Evolutionary conservation across 1,284 basidiomycete species (phyloP).

Genomic region (Cutaneotrichosporon mucoides): DNA sequence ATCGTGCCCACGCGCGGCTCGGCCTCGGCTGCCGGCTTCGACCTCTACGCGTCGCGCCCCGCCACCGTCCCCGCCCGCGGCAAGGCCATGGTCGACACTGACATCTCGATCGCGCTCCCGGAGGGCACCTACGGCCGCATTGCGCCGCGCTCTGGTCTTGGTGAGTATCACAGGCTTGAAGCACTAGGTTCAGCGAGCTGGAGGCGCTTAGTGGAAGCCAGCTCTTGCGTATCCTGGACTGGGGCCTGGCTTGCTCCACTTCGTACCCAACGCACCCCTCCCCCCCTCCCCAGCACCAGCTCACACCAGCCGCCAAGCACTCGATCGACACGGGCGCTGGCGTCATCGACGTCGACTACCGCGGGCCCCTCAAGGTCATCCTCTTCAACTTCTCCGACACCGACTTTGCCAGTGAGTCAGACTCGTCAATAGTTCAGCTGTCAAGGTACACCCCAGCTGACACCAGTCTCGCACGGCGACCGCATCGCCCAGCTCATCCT

Average conservation of each 20-base stretch:
- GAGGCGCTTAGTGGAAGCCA: background rate
- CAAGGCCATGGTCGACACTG: conserved; percentile 86
- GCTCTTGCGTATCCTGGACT: no score
- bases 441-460: conserved; percentile 1
- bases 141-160: conserved; percentile 92
- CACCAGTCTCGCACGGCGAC: conserved; percentile 80
- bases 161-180: conserved; percentile 51
- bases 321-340: conserved; percentile 98
- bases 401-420: conserved; percentile 72
- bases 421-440: background rate
- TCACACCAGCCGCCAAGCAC: conserved; percentile 76
- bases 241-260: no score
- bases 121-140: conserved; percentile 92
- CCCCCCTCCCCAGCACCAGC: background rate
- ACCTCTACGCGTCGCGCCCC: conserved; percentile 80
- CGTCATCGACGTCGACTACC: conserved; percentile 95
- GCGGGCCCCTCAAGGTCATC: conserved; percentile 85
- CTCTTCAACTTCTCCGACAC: conserved; percentile 88
- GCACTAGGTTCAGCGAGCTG: background rate
- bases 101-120: conserved; percentile 94
- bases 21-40: conserved; percentile 84
- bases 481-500: conserved; percentile 92
- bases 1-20: conserved; percentile 86
- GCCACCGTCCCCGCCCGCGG: conserved; percentile 76
- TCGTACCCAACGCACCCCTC: background rate